These are phyloP conservation scores for Oryza officinalis DNA, from an alignment of 176 grass and related monocot genomes.

Conservation along the genomic window DNA sequence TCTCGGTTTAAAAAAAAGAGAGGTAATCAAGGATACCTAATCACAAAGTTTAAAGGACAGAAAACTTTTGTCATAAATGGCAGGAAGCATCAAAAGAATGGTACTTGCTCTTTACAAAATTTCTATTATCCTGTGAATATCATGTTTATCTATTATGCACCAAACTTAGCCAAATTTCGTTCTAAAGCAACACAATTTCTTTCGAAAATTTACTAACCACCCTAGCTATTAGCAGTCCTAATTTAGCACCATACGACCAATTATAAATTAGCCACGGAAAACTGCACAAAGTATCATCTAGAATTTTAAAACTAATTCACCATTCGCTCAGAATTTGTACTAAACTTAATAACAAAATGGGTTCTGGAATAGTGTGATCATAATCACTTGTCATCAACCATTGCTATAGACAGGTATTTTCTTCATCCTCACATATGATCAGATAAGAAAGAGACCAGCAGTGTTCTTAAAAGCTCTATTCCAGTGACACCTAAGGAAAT, in stretches of 20 bases:
- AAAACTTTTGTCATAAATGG: too few species aligned
- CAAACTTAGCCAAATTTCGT: neutral
- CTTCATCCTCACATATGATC: neutral
- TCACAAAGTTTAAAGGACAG: too few species aligned
- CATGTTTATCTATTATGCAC: neutral
- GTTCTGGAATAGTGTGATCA: neutral
- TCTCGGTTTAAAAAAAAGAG: too few species aligned
- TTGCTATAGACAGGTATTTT: neutral
- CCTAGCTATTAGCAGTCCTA: too few species aligned
- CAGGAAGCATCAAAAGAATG: too few species aligned
- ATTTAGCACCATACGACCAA: neutral
- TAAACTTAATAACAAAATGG: too few species aligned
- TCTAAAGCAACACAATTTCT: neutral
- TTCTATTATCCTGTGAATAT: neutral
- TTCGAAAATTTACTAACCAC: neutral
- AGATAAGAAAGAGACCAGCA: neutral
- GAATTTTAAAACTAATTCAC: too few species aligned
- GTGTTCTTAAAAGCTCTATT: too few species aligned
- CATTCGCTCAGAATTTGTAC: too few species aligned
- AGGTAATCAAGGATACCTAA: too few species aligned
- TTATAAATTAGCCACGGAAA: neutral
- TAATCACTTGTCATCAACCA: neutral
- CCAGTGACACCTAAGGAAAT: neutral
- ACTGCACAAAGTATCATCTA: too few species aligned
- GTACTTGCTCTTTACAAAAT: neutral